Conservation (phyloP, 192 early-diverging fungal species). For the Entomortierella chlamydospora region DNA sequence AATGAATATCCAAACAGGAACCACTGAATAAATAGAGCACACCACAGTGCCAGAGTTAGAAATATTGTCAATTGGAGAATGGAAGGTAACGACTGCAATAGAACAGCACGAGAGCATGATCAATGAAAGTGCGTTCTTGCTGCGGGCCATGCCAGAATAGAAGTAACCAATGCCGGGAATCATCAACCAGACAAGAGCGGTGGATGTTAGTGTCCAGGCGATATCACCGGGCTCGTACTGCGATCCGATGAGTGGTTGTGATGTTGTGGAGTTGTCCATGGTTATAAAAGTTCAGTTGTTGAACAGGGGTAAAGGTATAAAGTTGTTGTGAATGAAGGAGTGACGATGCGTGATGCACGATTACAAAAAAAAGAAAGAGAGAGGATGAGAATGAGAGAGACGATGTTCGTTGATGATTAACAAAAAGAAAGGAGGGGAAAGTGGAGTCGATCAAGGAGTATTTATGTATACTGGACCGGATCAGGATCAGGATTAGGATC, state of each 20-base stretch:
- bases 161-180: slow-evolving; percentile 95
- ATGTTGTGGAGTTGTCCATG: slow-evolving; percentile 23
- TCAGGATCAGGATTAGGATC: neutral
- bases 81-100: slow-evolving; percentile 86
- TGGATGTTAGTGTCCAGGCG: slow-evolving; percentile 73
- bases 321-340: neutral
- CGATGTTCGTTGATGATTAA: neutral
- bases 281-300: neutral
- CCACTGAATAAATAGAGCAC: slow-evolving; percentile 69
- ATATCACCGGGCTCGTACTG: slow-evolving; percentile 64
- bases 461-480: neutral
- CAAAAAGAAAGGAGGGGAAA: neutral
- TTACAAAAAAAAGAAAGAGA: neutral
- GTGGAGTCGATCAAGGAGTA: neutral
- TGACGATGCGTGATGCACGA: neutral
- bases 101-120: slow-evolving; percentile 86
- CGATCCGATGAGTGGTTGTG: slow-evolving; percentile 13
- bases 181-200: slow-evolving; percentile 94
- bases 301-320: neutral
- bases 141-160: slow-evolving; percentile 93
- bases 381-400: neutral
- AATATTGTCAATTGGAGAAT: slow-evolving; percentile 49
- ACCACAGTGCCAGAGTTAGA: neutral
- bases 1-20: slow-evolving; percentile 91
- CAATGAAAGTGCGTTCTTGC: slow-evolving; percentile 94